Percentiles rank a stretch among this genome's conserved stretches.
Conservation (phyloP, 306 rosid species). For the Astragalus membranaceus region DNA sequence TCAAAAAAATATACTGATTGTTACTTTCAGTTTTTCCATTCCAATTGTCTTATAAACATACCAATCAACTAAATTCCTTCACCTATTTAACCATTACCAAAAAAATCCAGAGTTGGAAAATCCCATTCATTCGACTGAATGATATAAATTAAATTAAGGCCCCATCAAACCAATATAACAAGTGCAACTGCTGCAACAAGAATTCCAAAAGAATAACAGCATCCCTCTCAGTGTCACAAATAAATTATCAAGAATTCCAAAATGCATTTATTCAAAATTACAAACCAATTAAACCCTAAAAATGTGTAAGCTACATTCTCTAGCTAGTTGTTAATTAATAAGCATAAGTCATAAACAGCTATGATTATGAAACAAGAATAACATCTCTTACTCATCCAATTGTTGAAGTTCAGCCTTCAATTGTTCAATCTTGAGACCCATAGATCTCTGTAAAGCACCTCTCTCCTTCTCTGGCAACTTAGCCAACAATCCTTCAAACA, state of each 20-base stretch:
- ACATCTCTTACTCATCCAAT: conserved; percentile 55
- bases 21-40: background rate
- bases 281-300: background rate
- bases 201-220: background rate
- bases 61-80: background rate
- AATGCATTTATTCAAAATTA: conserved; percentile 25
- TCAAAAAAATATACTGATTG: background rate
- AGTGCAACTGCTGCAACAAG: background rate
- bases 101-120: background rate
- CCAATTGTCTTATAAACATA: background rate
- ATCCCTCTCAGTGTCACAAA: background rate
- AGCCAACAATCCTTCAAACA: conserved; percentile 50
- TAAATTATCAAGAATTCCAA: background rate
- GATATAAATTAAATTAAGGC: background rate
- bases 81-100: background rate
- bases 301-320: background rate
- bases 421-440: conserved; percentile 94
- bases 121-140: conserved; percentile 9
- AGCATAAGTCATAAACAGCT: background rate
- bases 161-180: background rate
- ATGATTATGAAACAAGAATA: background rate
- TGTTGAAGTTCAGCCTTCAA: conserved; percentile 83
- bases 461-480: conserved; percentile 56
- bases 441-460: conserved; percentile 65
- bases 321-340: too few relatives aligned